Conservation (phyloP, 1,284 basidiomycete species). For the Pisolithus thermaeus region DNA sequence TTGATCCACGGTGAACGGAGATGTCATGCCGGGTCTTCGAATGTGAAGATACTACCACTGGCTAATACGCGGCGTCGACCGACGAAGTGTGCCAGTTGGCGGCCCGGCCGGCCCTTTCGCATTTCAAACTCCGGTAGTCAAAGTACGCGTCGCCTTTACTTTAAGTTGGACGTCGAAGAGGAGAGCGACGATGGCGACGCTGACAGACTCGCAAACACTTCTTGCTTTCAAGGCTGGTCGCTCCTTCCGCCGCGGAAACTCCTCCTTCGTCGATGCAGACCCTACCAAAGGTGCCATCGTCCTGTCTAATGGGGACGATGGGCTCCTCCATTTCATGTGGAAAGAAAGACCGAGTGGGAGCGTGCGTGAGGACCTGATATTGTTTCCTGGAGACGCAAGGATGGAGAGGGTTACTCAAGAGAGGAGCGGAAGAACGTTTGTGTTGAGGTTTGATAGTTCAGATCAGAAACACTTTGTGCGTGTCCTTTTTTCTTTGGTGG, state of each 20-base stretch:
- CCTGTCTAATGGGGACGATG: conserved; percentile 65
- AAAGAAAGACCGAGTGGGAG: conserved; percentile 58
- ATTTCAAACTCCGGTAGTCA: no score
- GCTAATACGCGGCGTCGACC: no score
- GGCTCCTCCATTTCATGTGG: conserved; percentile 72
- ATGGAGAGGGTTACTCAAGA: conserved; percentile 64
- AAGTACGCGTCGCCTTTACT: no score
- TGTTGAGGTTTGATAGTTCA: conserved; percentile 77
- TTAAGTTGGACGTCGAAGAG: no score
- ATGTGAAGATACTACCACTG: no score
- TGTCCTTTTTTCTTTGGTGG: conserved; percentile 10
- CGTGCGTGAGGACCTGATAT: conserved; percentile 70
- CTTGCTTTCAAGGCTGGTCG: conserved; percentile 81
- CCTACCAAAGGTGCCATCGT: conserved; percentile 68
- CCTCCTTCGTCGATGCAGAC: conserved; percentile 61
- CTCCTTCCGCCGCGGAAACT: conserved; percentile 55
- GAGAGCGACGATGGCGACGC: conserved; percentile 19
- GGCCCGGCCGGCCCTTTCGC: no score
- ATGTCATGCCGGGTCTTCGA: no score
- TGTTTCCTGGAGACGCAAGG: conserved; percentile 74
- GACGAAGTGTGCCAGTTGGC: no score
- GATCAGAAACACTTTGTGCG: conserved; percentile 76
- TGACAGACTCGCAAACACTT: conserved; percentile 33
- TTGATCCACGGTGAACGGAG: no score
- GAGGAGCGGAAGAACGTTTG: conserved; percentile 59